A percentile compares a stretch with the other conserved stretches of the same genome.
Conservation (phyloP, 1,139 yeast genomes). For the Sporopachydermia cereana region DNA sequence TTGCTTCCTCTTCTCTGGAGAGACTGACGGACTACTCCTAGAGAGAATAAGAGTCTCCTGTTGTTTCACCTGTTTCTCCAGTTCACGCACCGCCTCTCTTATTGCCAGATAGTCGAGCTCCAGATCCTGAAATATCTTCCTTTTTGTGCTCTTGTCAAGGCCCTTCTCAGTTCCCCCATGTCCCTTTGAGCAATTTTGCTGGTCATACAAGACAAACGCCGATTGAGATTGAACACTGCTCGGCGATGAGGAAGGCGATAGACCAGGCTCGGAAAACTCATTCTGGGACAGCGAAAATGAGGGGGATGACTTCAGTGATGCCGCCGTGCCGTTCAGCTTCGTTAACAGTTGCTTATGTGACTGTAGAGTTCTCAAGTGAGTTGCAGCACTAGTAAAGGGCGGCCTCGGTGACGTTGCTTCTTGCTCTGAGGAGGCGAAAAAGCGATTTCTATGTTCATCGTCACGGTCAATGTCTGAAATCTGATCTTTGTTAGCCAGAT, state of each 20-base stretch:
- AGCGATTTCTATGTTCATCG: not conserved
- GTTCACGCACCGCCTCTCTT: not conserved
- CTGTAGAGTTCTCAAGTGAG: not conserved
- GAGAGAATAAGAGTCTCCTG: not conserved
- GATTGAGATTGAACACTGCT: too few relatives aligned
- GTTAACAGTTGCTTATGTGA: not conserved
- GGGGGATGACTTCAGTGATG: not conserved
- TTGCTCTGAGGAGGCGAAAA: not conserved
- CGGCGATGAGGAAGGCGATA: not conserved
- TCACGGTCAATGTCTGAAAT: not conserved
- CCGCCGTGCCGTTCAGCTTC: not conserved
- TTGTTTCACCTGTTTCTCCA: not conserved
- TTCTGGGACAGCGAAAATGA: not conserved
- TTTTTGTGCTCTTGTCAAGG: not conserved
- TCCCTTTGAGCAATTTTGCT: too few relatives aligned
- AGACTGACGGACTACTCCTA: not conserved
- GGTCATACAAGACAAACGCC: not conserved
- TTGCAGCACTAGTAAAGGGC: not conserved
- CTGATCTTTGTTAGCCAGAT: not conserved
- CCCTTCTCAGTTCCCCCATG: too few relatives aligned
- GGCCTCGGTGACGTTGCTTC: not conserved
- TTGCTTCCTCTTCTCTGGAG: not conserved
- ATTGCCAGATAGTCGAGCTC: conserved; percentile 5
- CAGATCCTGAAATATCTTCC: conserved; percentile 1
- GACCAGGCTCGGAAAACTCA: not conserved